Base-by-base conservation (phyloP, 768 basidiomycete species). In the Pisolithus microcarpus region DNA sequence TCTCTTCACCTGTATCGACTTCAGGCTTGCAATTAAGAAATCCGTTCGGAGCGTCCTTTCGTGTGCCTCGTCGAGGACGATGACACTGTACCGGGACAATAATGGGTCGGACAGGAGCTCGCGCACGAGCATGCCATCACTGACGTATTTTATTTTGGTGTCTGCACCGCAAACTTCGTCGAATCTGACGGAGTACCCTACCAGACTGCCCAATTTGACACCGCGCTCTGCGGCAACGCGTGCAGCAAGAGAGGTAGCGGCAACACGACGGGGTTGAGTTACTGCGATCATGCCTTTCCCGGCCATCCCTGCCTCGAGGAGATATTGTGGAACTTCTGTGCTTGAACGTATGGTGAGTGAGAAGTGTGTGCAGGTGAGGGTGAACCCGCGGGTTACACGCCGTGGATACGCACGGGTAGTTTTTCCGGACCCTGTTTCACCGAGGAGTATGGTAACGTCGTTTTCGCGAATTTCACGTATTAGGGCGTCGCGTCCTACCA, bases 371-470 rank as follows among this genome's bases (percentile, higher is more conserved):
- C 31, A 48, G 23, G 46, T 2, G 4, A 9, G 15, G 13, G 37
- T 47, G 21, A 34, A 5, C 30, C 49, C 37, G 30, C 43, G 43
- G 43, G 43, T 26, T 15, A 26, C 43, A 52, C 49, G 8, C 30
- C 30, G 10, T 5, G 46, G n/a, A 43, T 46, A 83, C 91, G 61
- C 67, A 95, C 95, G 95, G 45, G 96, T 99, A 0, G 95, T 95
- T 72, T 99, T 99, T 55, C 96, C 96, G 18, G 93, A 96, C 11
- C 96, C 96, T 0, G 96, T 98, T 70, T 99, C 96, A 37, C 94
- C 96, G 2, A 99, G 77, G 8, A 99, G 78, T 40, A 98, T 82
- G 1, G 85, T 88, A 7, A 91, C 85, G 64, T 92, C 87, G 72
- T 90, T 85, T 55, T 81, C 76, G 28, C 70, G 67, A 47, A 95